Conservation (phyloP, 306 rosid genomes). For the Prunus mume region DNA sequence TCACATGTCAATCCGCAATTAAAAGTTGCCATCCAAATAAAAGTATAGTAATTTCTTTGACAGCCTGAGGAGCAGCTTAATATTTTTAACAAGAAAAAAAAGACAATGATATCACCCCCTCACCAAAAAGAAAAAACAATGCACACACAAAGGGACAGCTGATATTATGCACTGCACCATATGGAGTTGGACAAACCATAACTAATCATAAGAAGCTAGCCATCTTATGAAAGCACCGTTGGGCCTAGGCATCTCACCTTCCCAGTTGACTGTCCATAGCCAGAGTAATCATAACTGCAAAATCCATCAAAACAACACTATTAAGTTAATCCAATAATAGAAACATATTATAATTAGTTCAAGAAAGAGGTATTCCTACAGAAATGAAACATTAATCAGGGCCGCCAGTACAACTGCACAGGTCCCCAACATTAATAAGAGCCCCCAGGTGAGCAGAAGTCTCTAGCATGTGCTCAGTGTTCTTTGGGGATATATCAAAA, state of each 20-base stretch:
- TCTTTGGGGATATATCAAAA: background rate
- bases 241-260: constrained; percentile 54
- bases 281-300: constrained; percentile 91
- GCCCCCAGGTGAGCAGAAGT: background rate
- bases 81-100: background rate
- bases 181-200: background rate
- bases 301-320: constrained; percentile 16
- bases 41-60: background rate
- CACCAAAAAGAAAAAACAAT: background rate
- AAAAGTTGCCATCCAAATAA: background rate
- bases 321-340: background rate
- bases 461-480: background rate
- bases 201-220: background rate
- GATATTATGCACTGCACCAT: background rate
- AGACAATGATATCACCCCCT: background rate
- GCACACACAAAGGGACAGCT: background rate
- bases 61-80: background rate
- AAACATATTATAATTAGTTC: background rate
- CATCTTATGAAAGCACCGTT: background rate
- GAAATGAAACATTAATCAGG: background rate
- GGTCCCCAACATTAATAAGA: background rate
- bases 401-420: background rate
- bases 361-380: background rate
- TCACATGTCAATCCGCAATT: too few relatives aligned
- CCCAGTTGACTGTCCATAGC: constrained; percentile 96